These are phyloP conservation scores for Aspergillus sp. DNA, from an alignment of 2,329 filamentous ascomycete genomes.

Conservation along the genomic window DNA sequence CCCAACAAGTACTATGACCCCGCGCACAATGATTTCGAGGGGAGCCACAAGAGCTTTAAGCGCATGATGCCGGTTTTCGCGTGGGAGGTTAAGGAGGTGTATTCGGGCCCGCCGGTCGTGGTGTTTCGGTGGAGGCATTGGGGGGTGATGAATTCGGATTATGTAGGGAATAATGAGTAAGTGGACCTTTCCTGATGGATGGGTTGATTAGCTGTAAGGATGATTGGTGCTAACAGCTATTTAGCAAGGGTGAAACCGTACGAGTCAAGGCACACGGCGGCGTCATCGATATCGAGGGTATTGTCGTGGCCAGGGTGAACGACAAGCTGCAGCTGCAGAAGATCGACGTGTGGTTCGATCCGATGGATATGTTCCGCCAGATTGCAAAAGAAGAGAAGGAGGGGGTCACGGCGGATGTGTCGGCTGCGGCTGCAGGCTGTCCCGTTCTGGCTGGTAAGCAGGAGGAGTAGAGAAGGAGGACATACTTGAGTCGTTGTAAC, in stretches of 20 bases:
- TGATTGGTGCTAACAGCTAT: not conserved
- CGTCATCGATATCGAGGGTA: slow-evolving; percentile 65
- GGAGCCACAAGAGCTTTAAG: slow-evolving; percentile 72
- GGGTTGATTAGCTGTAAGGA: not conserved
- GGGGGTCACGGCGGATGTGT: not conserved
- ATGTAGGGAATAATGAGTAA: slow-evolving; percentile 67
- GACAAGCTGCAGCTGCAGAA: slow-evolving; percentile 62
- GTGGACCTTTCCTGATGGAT: slow-evolving; percentile 29
- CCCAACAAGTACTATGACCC: slow-evolving; percentile 69
- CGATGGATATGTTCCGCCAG: slow-evolving; percentile 69
- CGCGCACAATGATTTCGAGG: slow-evolving; percentile 63
- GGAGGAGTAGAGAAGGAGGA: not conserved
- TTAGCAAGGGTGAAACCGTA: slow-evolving; percentile 66
- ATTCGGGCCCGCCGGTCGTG: slow-evolving; percentile 66
- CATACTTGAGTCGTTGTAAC: too few relatives aligned
- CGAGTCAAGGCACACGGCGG: slow-evolving; percentile 65
- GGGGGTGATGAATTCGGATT: slow-evolving; percentile 70
- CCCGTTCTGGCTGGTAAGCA: slow-evolving; percentile 10
- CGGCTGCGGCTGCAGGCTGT: slow-evolving; percentile 3
- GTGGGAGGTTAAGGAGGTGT: slow-evolving; percentile 72
- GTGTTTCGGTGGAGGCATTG: slow-evolving; percentile 71
- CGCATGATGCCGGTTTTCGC: slow-evolving; percentile 74
- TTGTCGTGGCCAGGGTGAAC: slow-evolving; percentile 66
- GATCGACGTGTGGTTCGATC: slow-evolving; percentile 69
- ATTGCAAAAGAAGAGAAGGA: slow-evolving; percentile 46